Evolutionary conservation across 257 asterid species (phyloP).

Genomic region (Handroanthus guayacan): DNA sequence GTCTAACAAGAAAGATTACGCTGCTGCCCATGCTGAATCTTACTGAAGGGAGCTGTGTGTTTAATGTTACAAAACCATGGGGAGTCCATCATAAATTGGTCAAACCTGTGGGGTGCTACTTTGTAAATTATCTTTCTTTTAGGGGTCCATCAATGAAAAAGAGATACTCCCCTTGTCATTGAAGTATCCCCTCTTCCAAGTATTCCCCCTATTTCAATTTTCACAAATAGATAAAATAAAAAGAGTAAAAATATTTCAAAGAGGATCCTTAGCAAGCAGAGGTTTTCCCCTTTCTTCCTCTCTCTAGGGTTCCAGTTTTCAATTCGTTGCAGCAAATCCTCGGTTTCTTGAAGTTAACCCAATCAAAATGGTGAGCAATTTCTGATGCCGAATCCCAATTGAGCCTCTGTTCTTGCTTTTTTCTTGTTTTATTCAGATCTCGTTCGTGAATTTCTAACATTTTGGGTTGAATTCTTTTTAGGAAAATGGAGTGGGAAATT

Average conservation of each 20-base stretch:
- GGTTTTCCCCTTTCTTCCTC: conserved; percentile 18
- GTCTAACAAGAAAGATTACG: no score
- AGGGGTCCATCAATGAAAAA: conserved; percentile 24
- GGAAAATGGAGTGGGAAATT: conserved; percentile 71
- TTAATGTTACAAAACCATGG: not conserved
- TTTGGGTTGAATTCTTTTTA: conserved; percentile 35
- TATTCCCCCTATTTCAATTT: not conserved
- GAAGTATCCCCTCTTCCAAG: conserved; percentile 40
- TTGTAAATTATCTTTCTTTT: not conserved
- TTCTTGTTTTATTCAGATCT: conserved; percentile 38
- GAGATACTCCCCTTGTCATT: conserved; percentile 31
- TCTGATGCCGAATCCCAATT: not conserved
- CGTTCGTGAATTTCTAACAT: conserved; percentile 15
- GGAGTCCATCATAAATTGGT: not conserved
- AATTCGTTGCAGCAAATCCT: conserved; percentile 23
- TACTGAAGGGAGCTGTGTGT: not conserved
- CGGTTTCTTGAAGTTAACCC: conserved; percentile 20
- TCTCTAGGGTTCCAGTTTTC: conserved; percentile 45
- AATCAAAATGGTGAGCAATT: conserved; percentile 46
- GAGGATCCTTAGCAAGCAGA: conserved; percentile 15
- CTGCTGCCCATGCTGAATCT: not conserved
- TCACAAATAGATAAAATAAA: not conserved
- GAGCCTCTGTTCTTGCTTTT: not conserved
- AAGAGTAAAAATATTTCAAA: not conserved
- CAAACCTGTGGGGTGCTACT: not conserved